Conservation (phyloP, 768 basidiomycete species). For the Naganishia vaughanmartiniae region DNA sequence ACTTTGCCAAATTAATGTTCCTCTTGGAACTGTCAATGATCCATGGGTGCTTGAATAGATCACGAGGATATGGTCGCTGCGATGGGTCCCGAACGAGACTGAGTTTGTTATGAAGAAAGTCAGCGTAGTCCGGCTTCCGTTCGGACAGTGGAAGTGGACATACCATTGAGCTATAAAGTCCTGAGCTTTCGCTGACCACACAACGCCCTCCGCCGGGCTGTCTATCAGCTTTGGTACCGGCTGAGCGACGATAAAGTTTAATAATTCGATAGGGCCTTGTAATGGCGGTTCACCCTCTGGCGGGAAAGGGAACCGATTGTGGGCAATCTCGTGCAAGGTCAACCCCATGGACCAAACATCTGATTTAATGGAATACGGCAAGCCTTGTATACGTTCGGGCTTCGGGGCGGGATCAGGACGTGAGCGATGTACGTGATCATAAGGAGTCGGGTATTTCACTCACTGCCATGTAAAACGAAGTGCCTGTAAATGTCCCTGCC, state of each 20-base stretch:
- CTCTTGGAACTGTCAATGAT: constrained; percentile 70
- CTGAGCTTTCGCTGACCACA: constrained; percentile 81
- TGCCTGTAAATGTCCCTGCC: constrained; percentile 53
- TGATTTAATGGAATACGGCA: constrained; percentile 51
- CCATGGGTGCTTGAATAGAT: constrained; percentile 82
- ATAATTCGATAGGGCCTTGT: constrained; percentile 80
- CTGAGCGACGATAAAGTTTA: constrained; percentile 74
- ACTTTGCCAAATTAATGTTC: constrained; percentile 82
- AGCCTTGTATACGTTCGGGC: constrained; percentile 53
- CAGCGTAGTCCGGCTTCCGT: neutral
- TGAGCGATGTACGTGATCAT: neutral
- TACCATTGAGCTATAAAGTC: constrained; percentile 84
- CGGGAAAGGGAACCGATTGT: constrained; percentile 53
- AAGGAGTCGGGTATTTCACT: constrained; percentile 27
- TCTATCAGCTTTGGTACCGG: constrained; percentile 49
- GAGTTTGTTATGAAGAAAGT: constrained; percentile 28
- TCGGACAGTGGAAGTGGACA: constrained; percentile 46
- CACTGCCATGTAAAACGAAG: constrained; percentile 54
- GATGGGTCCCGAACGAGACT: constrained; percentile 70
- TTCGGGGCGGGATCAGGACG: constrained; percentile 25
- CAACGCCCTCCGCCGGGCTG: constrained; percentile 40
- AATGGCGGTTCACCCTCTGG: constrained; percentile 63
- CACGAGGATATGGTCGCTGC: constrained; percentile 73
- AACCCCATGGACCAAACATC: constrained; percentile 54
- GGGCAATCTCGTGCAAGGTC: constrained; percentile 52